Evolutionary conservation across 192 early-diverging fungal species (phyloP).

Genomic region (Rhizophagus clarus): DNA sequence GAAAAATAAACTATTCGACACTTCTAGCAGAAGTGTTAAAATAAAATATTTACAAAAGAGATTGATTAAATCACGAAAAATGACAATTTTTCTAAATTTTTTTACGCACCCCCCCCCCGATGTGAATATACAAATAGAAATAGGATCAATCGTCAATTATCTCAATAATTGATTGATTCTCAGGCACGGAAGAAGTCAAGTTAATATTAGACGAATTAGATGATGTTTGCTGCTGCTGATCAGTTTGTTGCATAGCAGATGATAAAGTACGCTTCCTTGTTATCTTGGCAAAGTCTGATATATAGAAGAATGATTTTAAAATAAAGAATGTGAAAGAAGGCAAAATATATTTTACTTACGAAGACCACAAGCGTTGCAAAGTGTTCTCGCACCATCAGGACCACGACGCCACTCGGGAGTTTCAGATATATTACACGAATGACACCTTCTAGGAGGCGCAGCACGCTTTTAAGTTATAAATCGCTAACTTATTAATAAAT

Average conservation of each 20-base stretch:
- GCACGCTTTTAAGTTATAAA: slow-evolving; percentile 45
- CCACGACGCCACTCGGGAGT: slow-evolving; percentile 96
- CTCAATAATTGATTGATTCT: no score
- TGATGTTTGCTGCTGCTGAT: neutral
- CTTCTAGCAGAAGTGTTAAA: no score
- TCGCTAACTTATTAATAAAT: neutral
- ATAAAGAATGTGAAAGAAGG: slow-evolving; percentile 12
- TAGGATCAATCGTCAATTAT: no score
- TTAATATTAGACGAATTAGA: no score
- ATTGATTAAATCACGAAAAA: no score
- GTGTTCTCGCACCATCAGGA: slow-evolving; percentile 86
- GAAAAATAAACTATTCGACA: no score
- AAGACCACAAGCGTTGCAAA: slow-evolving; percentile 95
- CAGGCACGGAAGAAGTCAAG: no score
- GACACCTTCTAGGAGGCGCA: slow-evolving; percentile 69
- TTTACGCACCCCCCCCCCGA: no score
- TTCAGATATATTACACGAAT: slow-evolving; percentile 80
- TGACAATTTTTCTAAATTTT: no score
- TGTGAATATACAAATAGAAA: no score
- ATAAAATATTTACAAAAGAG: no score
- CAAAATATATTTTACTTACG: slow-evolving; percentile 55
- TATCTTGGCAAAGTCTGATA: slow-evolving; percentile 21
- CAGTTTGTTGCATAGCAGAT: slow-evolving; percentile 8
- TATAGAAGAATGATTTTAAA: neutral
- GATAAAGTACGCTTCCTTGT: slow-evolving; percentile 11